Evolutionary conservation across 2,329 filamentous ascomycete genomes (phyloP), one percentile per base, ranked within the genome.

Genomic region (Aspergillus glaucus): DNA sequence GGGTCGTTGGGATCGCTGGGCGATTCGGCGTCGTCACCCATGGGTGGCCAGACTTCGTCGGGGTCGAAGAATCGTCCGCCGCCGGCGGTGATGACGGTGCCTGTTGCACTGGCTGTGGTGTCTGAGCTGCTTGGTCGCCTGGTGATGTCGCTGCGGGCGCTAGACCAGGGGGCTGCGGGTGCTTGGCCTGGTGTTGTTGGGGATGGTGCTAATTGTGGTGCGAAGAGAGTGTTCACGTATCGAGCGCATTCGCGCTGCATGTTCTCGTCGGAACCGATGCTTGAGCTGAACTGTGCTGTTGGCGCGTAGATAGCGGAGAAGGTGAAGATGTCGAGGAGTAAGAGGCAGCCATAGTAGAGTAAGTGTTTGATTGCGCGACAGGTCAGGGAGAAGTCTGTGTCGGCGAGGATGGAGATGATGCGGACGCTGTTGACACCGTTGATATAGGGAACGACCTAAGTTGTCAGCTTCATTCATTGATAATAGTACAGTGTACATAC

Each of bases 271-370:
- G 80, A 77, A 28, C 93, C 78, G 60, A 98, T 95, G 28, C 66
- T 69, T 53, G 85, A 80, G 53, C 85, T 81, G 50, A 98, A 85
- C 34, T 87, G 85, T 0, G 84, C 78, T 0, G 88, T 88, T 0
- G 86, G 85, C 0, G 91, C 90, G 64, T 98, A 98, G 60, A 94
- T 92, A 39, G 88, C 88, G 28, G 84, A 79, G 66, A 97, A 98
- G 66, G 93, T 90, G 75, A 97, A 97, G 59, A 96, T 87, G 70
- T 98, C 93, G 9, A 97, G 81, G 46, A 97, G 80, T 22, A 95
- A 78, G 32, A 95, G 80, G 61, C 89, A 92, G 63, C 92, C 88
- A 69, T 97, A 96, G 75, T 94, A 95, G 22, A 97, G 78, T 8
- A 98, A 79, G 66, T 97, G 92, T 54, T 88, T 85, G 49, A 97